Percentiles rank a stretch among this genome's conserved stretches.
phyloP scores from a whole-genome alignment of 1,139 yeast species.

The Debaryomycetaceae sp. region DNA sequence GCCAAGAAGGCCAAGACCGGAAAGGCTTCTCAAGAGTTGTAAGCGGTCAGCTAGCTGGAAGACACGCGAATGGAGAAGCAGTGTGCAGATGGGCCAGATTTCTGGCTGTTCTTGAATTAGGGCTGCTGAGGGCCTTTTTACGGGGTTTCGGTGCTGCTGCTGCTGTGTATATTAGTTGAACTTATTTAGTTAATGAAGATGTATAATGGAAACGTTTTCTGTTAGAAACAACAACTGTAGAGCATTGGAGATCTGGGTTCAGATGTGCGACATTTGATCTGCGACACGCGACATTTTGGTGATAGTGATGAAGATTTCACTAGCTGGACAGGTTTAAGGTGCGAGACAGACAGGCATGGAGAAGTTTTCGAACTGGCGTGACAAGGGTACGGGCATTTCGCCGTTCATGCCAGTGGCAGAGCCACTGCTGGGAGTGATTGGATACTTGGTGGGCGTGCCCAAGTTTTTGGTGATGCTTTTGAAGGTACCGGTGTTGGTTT shows the following conservation, averaged over 20 bases:
- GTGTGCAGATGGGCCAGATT: slow-evolving; percentile 1
- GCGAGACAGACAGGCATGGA: slow-evolving; percentile 46
- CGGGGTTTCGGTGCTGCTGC: slow-evolving; percentile 2
- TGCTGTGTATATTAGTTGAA: slow-evolving; percentile 17
- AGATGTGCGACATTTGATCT: slow-evolving; percentile 2
- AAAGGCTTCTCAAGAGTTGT: slow-evolving; percentile 86
- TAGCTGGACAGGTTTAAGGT: not conserved
- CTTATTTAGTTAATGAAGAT: slow-evolving; percentile 12
- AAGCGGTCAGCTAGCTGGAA: slow-evolving; percentile 20
- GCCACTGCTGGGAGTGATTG: slow-evolving; percentile 8
- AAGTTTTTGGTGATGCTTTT: slow-evolving; percentile 17
- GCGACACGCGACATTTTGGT: too few relatives aligned
- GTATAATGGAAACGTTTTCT: slow-evolving; percentile 5
- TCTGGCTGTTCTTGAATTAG: too few relatives aligned
- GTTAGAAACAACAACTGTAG: not conserved
- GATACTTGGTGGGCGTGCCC: slow-evolving; percentile 2
- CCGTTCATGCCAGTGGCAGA: slow-evolving; percentile 59
- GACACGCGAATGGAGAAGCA: not conserved
- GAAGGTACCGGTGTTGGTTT: slow-evolving; percentile 24
- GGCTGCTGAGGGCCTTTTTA: not conserved
- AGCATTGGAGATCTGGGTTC: not conserved
- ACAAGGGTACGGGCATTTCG: slow-evolving; percentile 78
- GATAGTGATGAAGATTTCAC: not conserved
- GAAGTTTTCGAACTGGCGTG: slow-evolving; percentile 71
- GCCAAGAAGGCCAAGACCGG: slow-evolving; percentile 77